Percentiles rank a stretch among this genome's conserved stretches.
These are phyloP conservation scores for Penicillium sp. DNA, from an alignment of 2,329 filamentous ascomycete species.

Conservation along the genomic window DNA sequence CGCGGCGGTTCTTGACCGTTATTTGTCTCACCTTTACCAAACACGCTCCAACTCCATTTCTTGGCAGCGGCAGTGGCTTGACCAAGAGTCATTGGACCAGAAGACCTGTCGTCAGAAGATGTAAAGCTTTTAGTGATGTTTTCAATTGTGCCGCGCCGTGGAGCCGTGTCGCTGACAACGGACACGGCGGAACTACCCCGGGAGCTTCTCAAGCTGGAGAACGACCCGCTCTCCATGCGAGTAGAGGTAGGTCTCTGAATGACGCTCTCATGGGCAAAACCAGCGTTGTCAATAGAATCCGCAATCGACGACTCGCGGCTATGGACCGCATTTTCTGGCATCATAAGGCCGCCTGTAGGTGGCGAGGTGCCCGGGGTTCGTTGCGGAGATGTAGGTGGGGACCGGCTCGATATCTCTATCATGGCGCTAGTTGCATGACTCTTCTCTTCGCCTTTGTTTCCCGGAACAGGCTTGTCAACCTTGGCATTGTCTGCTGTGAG, in stretches of 20 bases:
- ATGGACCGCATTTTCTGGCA: slow-evolving; percentile 37
- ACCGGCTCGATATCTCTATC: slow-evolving; percentile 64
- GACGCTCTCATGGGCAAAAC: slow-evolving; percentile 20
- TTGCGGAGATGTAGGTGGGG: slow-evolving; percentile 55
- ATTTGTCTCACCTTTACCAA: slow-evolving; percentile 42
- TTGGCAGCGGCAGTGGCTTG: slow-evolving; percentile 57
- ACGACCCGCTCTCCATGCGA: slow-evolving; percentile 23
- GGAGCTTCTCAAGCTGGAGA: slow-evolving; percentile 21
- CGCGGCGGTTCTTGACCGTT: slow-evolving; percentile 41
- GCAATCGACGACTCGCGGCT: slow-evolving; percentile 51
- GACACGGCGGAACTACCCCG: slow-evolving; percentile 27
- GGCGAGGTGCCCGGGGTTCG: slow-evolving; percentile 49
- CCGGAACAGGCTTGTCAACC: slow-evolving; percentile 61
- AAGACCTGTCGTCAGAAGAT: slow-evolving; percentile 36
- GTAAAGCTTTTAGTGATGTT: slow-evolving; percentile 27
- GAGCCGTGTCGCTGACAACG: slow-evolving; percentile 27
- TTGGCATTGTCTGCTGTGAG: slow-evolving; percentile 66
- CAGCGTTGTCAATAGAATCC: slow-evolving; percentile 40
- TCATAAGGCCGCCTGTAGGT: slow-evolving; percentile 34
- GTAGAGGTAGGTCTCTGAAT: slow-evolving; percentile 29
- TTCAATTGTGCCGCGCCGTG: slow-evolving; percentile 32
- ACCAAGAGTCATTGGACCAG: slow-evolving; percentile 43
- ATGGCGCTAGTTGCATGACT: slow-evolving; percentile 62
- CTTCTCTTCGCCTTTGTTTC: slow-evolving; percentile 55
- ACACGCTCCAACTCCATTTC: slow-evolving; percentile 57